Evolutionary conservation across 768 basidiomycete genomes (phyloP).

Genomic region (Gymnopilus junonius): DNA sequence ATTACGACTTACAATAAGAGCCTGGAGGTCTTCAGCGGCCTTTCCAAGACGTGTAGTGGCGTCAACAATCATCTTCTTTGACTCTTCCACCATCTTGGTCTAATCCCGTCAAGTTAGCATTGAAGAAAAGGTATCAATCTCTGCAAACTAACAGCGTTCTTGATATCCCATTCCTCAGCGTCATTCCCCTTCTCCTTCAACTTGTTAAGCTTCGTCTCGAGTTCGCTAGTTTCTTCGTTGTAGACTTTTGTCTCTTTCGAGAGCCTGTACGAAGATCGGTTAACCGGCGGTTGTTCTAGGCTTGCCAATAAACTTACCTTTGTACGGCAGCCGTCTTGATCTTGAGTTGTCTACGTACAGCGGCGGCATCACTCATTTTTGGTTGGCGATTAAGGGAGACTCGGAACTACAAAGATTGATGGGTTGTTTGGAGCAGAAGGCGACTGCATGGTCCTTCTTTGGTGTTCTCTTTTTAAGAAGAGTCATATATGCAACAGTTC

Average conservation of each 20-base stretch:
- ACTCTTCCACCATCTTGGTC: constrained; percentile 76
- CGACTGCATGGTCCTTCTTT: not conserved
- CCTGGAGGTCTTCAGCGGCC: constrained; percentile 64
- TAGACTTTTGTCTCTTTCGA: constrained; percentile 73
- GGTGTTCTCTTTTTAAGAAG: not conserved
- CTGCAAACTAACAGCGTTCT: constrained; percentile 58
- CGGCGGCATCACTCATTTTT: constrained; percentile 52
- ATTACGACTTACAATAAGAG: constrained; percentile 63
- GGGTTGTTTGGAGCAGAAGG: not conserved
- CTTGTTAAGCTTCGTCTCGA: constrained; percentile 63
- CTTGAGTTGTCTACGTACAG: constrained; percentile 68
- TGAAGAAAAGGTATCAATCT: not conserved
- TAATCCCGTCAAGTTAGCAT: constrained; percentile 28
- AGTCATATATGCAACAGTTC: not conserved
- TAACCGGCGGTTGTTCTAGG: constrained; percentile 8
- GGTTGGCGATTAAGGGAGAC: not conserved
- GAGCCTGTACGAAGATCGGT: constrained; percentile 44
- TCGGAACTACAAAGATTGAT: not conserved
- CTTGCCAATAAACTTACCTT: constrained; percentile 50
- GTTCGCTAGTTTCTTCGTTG: constrained; percentile 63
- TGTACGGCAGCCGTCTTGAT: constrained; percentile 73
- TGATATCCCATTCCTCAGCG: constrained; percentile 78
- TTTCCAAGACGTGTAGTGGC: constrained; percentile 62
- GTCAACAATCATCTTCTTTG: constrained; percentile 80
- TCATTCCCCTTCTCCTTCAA: constrained; percentile 58